phyloP scores from a whole-genome alignment of 768 basidiomycete species.

The Leucosporidium yakuticum region DNA sequence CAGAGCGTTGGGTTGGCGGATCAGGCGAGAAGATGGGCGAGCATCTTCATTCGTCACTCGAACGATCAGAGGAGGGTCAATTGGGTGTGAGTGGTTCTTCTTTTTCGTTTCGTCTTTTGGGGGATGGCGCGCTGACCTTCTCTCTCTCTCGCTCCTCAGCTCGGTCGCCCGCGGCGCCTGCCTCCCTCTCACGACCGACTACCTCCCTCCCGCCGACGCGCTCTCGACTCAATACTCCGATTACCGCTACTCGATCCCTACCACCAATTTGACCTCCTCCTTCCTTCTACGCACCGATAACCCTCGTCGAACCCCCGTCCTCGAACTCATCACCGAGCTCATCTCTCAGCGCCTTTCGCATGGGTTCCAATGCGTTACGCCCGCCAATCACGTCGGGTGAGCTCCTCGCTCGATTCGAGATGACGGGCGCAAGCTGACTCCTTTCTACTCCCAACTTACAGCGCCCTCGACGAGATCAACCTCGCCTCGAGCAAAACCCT shows the following conservation, averaged over 20 bases:
- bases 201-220: conserved; percentile 58
- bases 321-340: conserved; percentile 70
- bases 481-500: conserved; percentile 30
- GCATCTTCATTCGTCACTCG: conserved; percentile 61
- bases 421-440: neutral
- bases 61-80: conserved; percentile 77
- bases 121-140: neutral
- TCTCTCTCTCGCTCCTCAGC: neutral
- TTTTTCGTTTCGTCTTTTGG: neutral
- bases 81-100: conserved; percentile 63
- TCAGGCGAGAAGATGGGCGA: conserved; percentile 77
- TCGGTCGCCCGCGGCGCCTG: conserved; percentile 46
- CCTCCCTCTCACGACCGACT: conserved; percentile 82
- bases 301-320: conserved; percentile 41
- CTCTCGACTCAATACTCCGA: conserved; percentile 26
- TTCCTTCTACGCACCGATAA: conserved; percentile 71
- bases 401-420: neutral
- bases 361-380: conserved; percentile 82
- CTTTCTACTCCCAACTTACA: too few species aligned
- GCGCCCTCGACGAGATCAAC: conserved; percentile 20
- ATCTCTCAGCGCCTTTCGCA: conserved; percentile 84
- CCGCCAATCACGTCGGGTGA: conserved; percentile 56
- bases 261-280: conserved; percentile 74
- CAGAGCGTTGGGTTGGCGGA: conserved; percentile 30
- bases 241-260: conserved; percentile 80